phyloP scores from a whole-genome alignment of 768 basidiomycete genomes.

The Leccinum fibrillosum region DNA sequence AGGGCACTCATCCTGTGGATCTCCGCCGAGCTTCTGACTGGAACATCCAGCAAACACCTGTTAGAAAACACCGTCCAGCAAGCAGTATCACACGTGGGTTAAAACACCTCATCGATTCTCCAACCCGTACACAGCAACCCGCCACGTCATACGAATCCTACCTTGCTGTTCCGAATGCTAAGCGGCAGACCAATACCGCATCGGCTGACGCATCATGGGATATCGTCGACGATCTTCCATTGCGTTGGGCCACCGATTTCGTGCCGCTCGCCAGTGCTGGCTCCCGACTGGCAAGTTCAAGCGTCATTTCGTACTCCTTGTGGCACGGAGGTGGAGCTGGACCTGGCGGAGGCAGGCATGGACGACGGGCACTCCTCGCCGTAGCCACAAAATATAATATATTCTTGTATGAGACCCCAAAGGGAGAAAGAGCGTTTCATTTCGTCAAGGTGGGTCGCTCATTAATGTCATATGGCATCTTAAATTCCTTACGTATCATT shows the following conservation, averaged over 20 bases:
- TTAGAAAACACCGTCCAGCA: constrained; percentile 48
- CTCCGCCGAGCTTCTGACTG: constrained; percentile 49
- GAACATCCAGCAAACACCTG: constrained; percentile 47
- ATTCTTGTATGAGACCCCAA: constrained; percentile 76
- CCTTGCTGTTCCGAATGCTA: constrained; percentile 28
- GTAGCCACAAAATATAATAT: constrained; percentile 74
- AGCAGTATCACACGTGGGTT: constrained; percentile 61
- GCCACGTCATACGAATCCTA: constrained; percentile 28
- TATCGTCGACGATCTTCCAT: constrained; percentile 64
- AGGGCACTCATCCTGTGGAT: constrained; percentile 64
- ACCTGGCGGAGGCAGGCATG: constrained; percentile 43
- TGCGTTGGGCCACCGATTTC: constrained; percentile 87
- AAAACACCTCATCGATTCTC: constrained; percentile 50
- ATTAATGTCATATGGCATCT: background rate
- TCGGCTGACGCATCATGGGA: constrained; percentile 64
- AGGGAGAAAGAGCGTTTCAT: constrained; percentile 77
- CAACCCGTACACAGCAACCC: constrained; percentile 28
- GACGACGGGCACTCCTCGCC: constrained; percentile 56
- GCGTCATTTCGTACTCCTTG: constrained; percentile 64
- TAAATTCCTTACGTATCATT: constrained; percentile 1
- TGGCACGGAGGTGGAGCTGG: constrained; percentile 56
- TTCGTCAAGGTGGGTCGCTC: constrained; percentile 59
- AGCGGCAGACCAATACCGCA: constrained; percentile 25
- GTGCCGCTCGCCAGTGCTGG: constrained; percentile 70
- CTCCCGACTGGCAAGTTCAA: constrained; percentile 56